phyloP scores from a whole-genome alignment of 768 basidiomycete genomes.

The Tubosaeta brunneosetosa region DNA sequence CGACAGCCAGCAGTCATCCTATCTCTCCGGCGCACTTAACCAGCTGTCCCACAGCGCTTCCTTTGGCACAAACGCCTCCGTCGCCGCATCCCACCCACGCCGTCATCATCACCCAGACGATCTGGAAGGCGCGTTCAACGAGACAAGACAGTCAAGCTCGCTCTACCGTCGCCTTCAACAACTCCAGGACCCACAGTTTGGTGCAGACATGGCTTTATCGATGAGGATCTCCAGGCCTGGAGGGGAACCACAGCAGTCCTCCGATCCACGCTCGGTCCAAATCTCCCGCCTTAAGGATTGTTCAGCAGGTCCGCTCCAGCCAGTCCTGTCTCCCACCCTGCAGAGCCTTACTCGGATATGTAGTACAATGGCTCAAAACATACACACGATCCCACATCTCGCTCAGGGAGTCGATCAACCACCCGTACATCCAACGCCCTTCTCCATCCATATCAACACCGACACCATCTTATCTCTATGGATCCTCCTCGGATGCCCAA shows the following conservation, averaged over 20 bases:
- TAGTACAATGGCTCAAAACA: conserved; percentile 62
- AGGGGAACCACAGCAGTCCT: too few relatives aligned
- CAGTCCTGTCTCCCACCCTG: conserved; percentile 33
- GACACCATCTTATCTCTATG: conserved; percentile 47
- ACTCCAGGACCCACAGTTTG: too few relatives aligned
- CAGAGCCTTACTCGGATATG: conserved; percentile 53
- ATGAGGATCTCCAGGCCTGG: too few relatives aligned
- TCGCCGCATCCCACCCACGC: conserved; percentile 43
- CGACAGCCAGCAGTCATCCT: conserved; percentile 47
- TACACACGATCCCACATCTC: conserved; percentile 49
- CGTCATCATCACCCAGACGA: conserved; percentile 70
- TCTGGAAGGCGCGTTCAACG: conserved; percentile 50
- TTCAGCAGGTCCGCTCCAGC: too few relatives aligned
- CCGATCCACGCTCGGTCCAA: too few relatives aligned
- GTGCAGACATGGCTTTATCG: too few relatives aligned
- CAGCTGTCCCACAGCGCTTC: conserved; percentile 67
- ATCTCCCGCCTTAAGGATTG: too few relatives aligned
- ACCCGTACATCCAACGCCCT: conserved; percentile 51
- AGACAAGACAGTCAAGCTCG: conserved; percentile 36
- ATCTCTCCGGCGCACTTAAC: conserved; percentile 46
- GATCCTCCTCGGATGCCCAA: conserved; percentile 33
- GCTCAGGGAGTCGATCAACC: conserved; percentile 57
- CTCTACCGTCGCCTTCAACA: conserved; percentile 56
- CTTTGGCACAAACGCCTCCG: conserved; percentile 44
- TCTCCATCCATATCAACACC: conserved; percentile 69